A percentile compares a stretch with the other conserved stretches of the same genome.
These are phyloP conservation scores for Lasiodiplodia citricola DNA, from an alignment of 2,329 filamentous ascomycete genomes.

Conservation along the genomic window DNA sequence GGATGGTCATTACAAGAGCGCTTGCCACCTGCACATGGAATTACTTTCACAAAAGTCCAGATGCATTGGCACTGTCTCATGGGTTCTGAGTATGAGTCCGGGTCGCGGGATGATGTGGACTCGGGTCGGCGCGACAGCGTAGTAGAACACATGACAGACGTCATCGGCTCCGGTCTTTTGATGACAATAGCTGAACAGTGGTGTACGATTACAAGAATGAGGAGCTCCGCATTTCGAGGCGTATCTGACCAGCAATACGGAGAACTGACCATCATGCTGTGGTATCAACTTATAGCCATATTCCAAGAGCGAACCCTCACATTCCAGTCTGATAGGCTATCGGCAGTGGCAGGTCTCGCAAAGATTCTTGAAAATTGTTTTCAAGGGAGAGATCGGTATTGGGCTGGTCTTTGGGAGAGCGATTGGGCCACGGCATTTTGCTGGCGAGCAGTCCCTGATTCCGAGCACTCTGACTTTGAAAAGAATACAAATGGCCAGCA, in stretches of 20 bases:
- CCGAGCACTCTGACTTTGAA: no score
- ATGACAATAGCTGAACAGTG: no score
- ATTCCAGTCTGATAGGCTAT: not conserved
- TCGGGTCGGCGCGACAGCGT: not conserved
- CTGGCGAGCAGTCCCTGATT: no score
- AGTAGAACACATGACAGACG: not conserved
- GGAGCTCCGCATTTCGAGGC: no score
- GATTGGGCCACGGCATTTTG: not conserved
- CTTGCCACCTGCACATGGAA: not conserved
- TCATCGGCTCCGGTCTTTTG: no score
- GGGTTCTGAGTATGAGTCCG: not conserved
- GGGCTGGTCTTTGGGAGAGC: not conserved
- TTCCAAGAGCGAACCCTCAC: not conserved
- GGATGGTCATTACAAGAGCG: not conserved
- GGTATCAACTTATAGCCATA: not conserved
- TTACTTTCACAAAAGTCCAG: not conserved
- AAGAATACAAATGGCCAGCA: not conserved
- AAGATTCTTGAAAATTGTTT: not conserved
- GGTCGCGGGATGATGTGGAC: not conserved
- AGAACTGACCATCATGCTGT: not conserved
- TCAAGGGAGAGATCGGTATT: not conserved
- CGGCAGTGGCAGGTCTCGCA: not conserved
- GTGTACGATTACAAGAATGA: no score
- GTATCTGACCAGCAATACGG: not conserved
- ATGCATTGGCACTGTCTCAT: not conserved